Percentiles rank a stretch among this genome's conserved stretches.
Evolutionary conservation across 208 protist species (phyloP).

Genomic region (Naegleria fowleri): DNA sequence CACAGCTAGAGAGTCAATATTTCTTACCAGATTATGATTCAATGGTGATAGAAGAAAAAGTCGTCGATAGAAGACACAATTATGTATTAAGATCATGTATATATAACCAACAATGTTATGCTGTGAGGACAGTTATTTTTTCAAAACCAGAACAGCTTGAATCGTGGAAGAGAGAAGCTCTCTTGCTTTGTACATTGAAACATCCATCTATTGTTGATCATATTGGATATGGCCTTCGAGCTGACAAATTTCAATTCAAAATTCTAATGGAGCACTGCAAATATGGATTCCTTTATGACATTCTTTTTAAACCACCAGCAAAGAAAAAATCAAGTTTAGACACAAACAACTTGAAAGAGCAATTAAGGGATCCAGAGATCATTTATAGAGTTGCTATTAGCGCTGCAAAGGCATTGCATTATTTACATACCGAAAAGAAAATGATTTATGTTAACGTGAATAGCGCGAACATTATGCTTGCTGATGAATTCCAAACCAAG

Average conservation of each 20-base stretch:
- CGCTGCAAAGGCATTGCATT: background rate
- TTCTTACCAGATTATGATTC: background rate
- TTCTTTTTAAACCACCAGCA: background rate
- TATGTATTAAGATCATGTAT: background rate
- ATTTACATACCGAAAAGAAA: background rate
- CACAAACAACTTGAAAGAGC: background rate
- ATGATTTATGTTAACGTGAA: background rate
- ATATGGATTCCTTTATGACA: background rate
- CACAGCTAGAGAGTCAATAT: background rate
- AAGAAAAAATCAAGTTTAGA: background rate
- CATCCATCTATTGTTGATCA: background rate
- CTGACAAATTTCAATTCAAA: background rate
- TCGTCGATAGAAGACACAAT: conserved; percentile 8
- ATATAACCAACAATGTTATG: background rate
- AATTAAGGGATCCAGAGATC: background rate
- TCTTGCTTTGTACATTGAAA: background rate
- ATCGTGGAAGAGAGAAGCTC: background rate
- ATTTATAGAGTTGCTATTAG: background rate
- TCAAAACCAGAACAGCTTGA: conserved; percentile 8
- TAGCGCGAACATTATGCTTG: background rate
- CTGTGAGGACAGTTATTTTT: background rate
- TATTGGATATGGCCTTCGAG: background rate
- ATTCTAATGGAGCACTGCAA: background rate
- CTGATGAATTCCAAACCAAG: background rate
- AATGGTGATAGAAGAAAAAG: background rate